These are phyloP conservation scores for Phytophthora brassicae DNA, from an alignment of 352 stramenopile species.

Conservation along the genomic window DNA sequence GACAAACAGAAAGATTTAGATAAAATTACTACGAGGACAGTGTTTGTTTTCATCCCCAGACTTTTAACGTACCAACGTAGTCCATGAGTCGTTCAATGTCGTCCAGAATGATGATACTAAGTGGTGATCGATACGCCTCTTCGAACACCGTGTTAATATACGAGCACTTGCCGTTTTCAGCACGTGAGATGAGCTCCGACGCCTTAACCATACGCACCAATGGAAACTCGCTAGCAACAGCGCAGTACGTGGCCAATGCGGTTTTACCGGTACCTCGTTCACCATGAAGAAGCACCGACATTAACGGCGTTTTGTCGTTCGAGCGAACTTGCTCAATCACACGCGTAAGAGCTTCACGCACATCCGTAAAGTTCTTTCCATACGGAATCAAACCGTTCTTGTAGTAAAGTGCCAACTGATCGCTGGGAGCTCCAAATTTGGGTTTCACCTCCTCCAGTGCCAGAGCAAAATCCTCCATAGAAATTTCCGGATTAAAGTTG, in stretches of 20 bases:
- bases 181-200: constrained; percentile 96
- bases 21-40: too few relatives aligned
- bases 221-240: constrained; percentile 95
- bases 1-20: not conserved
- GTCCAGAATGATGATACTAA: constrained; percentile 99
- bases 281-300: constrained; percentile 97
- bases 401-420: constrained; percentile 94
- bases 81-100: constrained; percentile 99
- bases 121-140: constrained; percentile 97
- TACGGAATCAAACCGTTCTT: constrained; percentile 98
- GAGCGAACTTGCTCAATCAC: constrained; percentile 95
- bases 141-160: constrained; percentile 95
- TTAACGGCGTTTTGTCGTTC: constrained; percentile 95
- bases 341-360: constrained; percentile 90
- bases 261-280: constrained; percentile 95
- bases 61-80: constrained; percentile 76
- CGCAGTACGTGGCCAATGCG: constrained; percentile 96
- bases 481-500: constrained; percentile 81
- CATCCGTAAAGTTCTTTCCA: constrained; percentile 92
- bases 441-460: constrained; percentile 96
- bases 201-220: constrained; percentile 98
- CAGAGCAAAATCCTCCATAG: constrained; percentile 94
- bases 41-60: not conserved
- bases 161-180: constrained; percentile 93
- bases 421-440: constrained; percentile 95